These are phyloP conservation scores for Oidium heveae DNA, from an alignment of 2,329 filamentous ascomycete species.

Conservation along the genomic window DNA sequence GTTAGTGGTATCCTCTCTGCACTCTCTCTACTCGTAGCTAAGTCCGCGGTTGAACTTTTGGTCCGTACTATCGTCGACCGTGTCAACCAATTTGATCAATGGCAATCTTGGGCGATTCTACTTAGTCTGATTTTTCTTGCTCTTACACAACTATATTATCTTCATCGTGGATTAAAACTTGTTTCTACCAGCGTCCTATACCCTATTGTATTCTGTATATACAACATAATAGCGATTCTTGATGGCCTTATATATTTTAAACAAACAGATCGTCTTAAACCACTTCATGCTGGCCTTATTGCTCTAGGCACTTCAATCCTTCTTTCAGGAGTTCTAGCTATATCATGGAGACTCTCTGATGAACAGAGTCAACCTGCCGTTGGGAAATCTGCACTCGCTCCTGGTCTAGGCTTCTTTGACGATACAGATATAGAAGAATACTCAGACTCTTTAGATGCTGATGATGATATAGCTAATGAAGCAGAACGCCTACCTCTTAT, in stretches of 20 bases:
- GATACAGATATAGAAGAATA: constrained; percentile 32
- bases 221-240: constrained; percentile 95
- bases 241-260: constrained; percentile 94
- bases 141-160: constrained; percentile 77
- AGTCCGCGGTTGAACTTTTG: constrained; percentile 84
- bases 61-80: constrained; percentile 67
- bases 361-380: constrained; percentile 36
- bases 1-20: constrained; percentile 85
- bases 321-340: constrained; percentile 62
- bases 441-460: constrained; percentile 22
- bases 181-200: constrained; percentile 92
- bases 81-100: constrained; percentile 80
- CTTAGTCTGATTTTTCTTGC: constrained; percentile 58
- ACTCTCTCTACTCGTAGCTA: constrained; percentile 77
- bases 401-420: constrained; percentile 60
- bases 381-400: constrained; percentile 46
- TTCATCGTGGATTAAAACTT: constrained; percentile 79
- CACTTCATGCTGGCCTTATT: constrained; percentile 56
- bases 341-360: constrained; percentile 82
- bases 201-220: constrained; percentile 92
- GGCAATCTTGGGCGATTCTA: constrained; percentile 85
- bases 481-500: constrained; percentile 10
- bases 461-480: constrained; percentile 13
- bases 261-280: constrained; percentile 56
- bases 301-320: constrained; percentile 68